Percentiles rank a stretch among this genome's conserved stretches.
Conservation (phyloP, 805 yeast genomes). For the Cyberlindnera misumaiensis region DNA sequence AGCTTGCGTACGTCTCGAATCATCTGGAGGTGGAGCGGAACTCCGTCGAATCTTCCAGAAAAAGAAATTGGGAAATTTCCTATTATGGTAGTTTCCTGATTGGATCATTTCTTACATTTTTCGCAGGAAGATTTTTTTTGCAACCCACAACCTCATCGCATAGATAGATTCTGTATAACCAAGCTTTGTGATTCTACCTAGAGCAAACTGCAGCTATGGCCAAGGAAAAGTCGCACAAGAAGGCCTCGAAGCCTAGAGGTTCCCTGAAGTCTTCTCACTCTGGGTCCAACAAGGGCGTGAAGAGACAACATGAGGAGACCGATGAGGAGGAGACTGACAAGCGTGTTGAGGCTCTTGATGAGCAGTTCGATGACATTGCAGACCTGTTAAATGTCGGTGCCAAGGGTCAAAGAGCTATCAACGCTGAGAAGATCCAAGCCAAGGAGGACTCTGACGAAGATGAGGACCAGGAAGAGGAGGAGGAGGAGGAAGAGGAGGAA, state of each 20-base stretch:
- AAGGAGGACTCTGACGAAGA: slow-evolving; percentile 19
- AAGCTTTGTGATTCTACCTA: not conserved
- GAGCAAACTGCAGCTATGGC: slow-evolving; percentile 10
- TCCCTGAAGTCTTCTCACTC: slow-evolving; percentile 4
- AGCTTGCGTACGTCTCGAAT: not conserved
- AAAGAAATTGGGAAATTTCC: not conserved
- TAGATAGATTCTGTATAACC: not conserved
- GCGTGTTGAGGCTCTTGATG: slow-evolving; percentile 47
- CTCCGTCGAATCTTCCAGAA: slow-evolving; percentile 1
- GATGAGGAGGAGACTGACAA: slow-evolving; percentile 33
- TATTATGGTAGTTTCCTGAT: not conserved
- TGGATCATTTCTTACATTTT: not conserved
- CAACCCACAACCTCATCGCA: slow-evolving; percentile 1
- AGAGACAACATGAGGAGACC: slow-evolving; percentile 25
- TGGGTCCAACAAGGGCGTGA: slow-evolving; percentile 18
- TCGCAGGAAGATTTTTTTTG: not conserved
- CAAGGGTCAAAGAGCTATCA: slow-evolving; percentile 15
- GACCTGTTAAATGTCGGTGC: slow-evolving; percentile 42
- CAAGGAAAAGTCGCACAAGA: slow-evolving; percentile 9
- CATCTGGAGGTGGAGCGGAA: not conserved
- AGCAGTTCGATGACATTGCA: slow-evolving; percentile 52
- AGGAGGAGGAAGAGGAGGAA: slow-evolving; percentile 14
- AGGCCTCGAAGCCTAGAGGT: slow-evolving; percentile 8
- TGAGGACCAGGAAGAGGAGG: slow-evolving; percentile 11
- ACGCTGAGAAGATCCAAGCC: slow-evolving; percentile 11